Percentiles rank a stretch among this genome's conserved stretches.
These are phyloP conservation scores for Clavariopsis aquatica DNA, from an alignment of 495 filamentous ascomycete genomes.

Conservation along the genomic window DNA sequence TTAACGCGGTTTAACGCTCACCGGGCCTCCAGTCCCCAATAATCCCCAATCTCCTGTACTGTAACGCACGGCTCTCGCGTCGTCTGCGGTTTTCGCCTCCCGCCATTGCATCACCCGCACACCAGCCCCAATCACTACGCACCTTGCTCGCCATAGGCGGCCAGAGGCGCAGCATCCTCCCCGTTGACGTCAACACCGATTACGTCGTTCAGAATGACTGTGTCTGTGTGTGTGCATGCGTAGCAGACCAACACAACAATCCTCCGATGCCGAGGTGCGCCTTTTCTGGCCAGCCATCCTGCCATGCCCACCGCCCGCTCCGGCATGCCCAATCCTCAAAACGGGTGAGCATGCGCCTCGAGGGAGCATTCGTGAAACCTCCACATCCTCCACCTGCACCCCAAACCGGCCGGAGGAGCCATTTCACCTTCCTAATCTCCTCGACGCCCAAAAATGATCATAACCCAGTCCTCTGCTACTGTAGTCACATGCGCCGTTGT, in stretches of 20 bases:
- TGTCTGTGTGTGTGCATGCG: neutral
- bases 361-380: conserved; percentile 7
- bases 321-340: neutral
- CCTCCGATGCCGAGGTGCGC: neutral
- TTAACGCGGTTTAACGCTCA: neutral
- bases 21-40: neutral
- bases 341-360: neutral
- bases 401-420: neutral
- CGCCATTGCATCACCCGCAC: neutral
- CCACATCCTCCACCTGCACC: neutral
- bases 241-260: neutral
- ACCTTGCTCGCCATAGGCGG: too few species aligned
- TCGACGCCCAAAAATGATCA: neutral
- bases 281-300: neutral
- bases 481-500: too few species aligned
- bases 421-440: conserved; percentile 5
- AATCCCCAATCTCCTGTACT: neutral
- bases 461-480: neutral
- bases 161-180: neutral
- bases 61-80: neutral
- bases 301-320: neutral
- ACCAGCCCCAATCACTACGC: neutral
- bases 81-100: neutral
- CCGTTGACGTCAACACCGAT: neutral
- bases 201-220: neutral